Base-by-base conservation (phyloP, 192 early-diverging fungal genomes). In the Fimicolochytrium jonesii region DNA sequence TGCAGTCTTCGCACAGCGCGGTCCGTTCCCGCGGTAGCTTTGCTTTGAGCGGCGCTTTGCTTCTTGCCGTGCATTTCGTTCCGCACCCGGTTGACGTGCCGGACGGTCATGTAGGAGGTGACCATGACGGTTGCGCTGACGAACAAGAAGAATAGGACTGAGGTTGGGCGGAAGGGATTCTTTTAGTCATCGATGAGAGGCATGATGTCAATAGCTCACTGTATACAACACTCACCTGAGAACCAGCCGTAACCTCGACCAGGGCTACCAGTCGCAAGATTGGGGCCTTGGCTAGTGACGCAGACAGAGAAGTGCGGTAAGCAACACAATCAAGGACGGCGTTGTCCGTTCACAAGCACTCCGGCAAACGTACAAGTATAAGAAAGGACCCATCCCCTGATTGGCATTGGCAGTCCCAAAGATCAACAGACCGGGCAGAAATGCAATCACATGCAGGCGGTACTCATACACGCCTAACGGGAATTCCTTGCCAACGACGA, bases 241-340 rank as follows among this genome's bases (percentile, higher is more conserved):
- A 55, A 55, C 53, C 53, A 55, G 31, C 53, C 34, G 32, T 55
- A 55, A 3, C 33, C n/a, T n/a, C n/a, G n/a, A n/a, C n/a, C n/a
- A n/a, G n/a, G n/a, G n/a, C n/a, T n/a, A n/a, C n/a, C n/a, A n/a
- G n/a, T n/a, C n/a, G n/a, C n/a, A n/a, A n/a, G n/a, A 36, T 55
- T 55, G 4, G 36, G n/a, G 7, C 53, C 53, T 55, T 55, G 53
- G 34, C 53, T 55, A 48, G n/a, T n/a, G n/a, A n/a, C n/a, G n/a
- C n/a, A n/a, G n/a, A n/a, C n/a, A n/a, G n/a, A n/a, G n/a, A n/a
- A n/a, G n/a, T n/a, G n/a, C n/a, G n/a, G n/a, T n/a, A n/a, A n/a
- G n/a, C n/a, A n/a, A n/a, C n/a, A n/a, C n/a, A n/a, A n/a, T n/a
- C n/a, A n/a, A n/a, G n/a, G n/a, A n/a, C n/a, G n/a, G n/a, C n/a